A percentile compares a stretch with the other conserved stretches of the same genome.
Evolutionary conservation across 768 basidiomycete species (phyloP).

Genomic region (Gyrodon lividus): DNA sequence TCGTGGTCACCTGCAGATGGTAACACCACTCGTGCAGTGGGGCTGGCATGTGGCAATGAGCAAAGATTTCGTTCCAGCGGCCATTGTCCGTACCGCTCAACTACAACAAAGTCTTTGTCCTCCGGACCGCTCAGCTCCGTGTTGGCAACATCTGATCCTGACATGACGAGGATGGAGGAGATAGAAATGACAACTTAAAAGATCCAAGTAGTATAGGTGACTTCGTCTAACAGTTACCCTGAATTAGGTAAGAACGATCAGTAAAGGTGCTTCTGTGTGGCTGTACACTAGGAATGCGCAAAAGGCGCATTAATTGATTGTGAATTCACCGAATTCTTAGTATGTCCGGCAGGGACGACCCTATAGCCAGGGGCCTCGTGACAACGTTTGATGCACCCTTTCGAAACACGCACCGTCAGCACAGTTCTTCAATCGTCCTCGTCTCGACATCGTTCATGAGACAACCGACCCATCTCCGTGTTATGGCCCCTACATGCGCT

Average conservation of each 20-base stretch:
- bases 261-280: background rate
- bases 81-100: constrained; percentile 21
- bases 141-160: constrained; percentile 14
- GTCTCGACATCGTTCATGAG: background rate
- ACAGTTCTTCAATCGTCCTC: background rate
- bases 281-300: constrained; percentile 1
- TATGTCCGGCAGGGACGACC: too few species aligned
- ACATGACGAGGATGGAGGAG: constrained; percentile 15
- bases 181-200: background rate
- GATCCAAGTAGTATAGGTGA: too few species aligned
- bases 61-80: background rate
- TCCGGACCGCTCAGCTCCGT: constrained; percentile 8
- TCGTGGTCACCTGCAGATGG: constrained; percentile 34
- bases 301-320: too few species aligned
- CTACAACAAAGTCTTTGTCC: constrained; percentile 23
- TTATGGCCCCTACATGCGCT: too few species aligned
- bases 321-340: background rate
- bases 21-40: constrained; percentile 47
- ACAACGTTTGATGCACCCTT: background rate
- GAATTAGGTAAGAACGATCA: background rate
- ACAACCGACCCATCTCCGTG: background rate
- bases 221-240: background rate
- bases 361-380: background rate
- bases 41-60: constrained; percentile 17
- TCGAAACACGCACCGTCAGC: background rate